Evolutionary conservation across 257 asterid genomes (phyloP), one percentile per base, ranked within the genome.

Genomic region (Solanum peruvianum): DNA sequence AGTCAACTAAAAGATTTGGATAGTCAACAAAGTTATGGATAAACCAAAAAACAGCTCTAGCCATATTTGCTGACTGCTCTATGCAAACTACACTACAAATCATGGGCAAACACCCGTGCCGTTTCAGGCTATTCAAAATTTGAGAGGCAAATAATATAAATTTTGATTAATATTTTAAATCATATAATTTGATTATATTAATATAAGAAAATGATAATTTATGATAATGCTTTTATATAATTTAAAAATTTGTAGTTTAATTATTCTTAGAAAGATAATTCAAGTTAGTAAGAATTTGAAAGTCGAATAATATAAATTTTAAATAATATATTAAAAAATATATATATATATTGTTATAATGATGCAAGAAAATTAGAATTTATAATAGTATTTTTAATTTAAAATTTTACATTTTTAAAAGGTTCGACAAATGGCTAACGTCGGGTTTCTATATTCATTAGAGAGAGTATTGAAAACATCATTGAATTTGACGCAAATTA

Each of bases 401-500:
- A 16, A 16, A 52, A 6, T 16, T 52, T 52, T 52, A 52, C n/a
- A 52, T 52, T 23, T 52, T 52, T 52, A 52, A 52, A 52, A 6
- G 23, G 62, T 16, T 52, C 18, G 62, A 52, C n/a, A 52, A 16
- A 4, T 5, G 35, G 35, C 10, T 52, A 52, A 0, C 10, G 9
- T 52, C 23, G 23, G 23, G 2, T 1, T 6, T 52, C 1, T 9
- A 52, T 52, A 52, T 16, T 52, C 10, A 52, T 52, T 52, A 6
- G 4, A 16, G 23, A 52, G 23, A 6, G 10, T 16, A 52, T 52
- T 52, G 62, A 52, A 49, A 47, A 16, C 4, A 52, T 52, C 16
- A 52, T 0, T 16, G 0, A 56, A 7, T 0, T 56, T 56, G n/a
- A 56, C 2, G 0, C 1, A 56, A 7, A 18, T 18, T 18, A 56